Conservation (phyloP, 2,329 filamentous ascomycete genomes). For the Verticillium dahliae region DNA sequence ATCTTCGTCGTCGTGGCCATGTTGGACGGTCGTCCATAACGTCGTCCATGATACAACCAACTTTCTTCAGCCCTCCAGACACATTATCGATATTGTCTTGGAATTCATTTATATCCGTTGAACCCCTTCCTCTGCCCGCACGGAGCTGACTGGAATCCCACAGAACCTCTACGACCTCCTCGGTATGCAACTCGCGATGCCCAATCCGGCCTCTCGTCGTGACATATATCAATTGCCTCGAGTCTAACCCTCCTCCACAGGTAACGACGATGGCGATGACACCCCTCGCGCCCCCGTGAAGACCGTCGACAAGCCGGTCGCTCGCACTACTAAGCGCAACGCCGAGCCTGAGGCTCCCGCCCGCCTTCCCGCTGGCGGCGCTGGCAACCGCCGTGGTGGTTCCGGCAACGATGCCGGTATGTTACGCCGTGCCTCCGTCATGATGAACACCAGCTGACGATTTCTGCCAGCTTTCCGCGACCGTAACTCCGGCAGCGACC, state of each 20-base stretch:
- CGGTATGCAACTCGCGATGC: slow-evolving; percentile 56
- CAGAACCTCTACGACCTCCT: slow-evolving; percentile 98
- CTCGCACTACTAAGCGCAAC: slow-evolving; percentile 78
- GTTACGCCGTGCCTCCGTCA: slow-evolving; percentile 26
- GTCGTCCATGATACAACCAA: neutral
- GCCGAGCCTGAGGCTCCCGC: slow-evolving; percentile 65
- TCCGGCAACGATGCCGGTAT: slow-evolving; percentile 83
- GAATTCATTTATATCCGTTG: neutral
- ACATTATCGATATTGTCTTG: neutral
- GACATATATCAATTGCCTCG: neutral
- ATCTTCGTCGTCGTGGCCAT: neutral
- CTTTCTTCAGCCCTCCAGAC: neutral
- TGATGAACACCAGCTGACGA: slow-evolving; percentile 6
- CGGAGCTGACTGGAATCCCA: neutral
- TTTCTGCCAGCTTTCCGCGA: slow-evolving; percentile 72
- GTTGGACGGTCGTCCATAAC: neutral
- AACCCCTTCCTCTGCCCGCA: neutral
- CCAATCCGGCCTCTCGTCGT: slow-evolving; percentile 12
- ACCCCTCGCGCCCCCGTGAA: slow-evolving; percentile 73
- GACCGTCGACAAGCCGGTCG: slow-evolving; percentile 77
- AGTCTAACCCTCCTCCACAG: slow-evolving; percentile 27
- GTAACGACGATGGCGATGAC: slow-evolving; percentile 62
- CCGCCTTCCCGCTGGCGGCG: slow-evolving; percentile 31
- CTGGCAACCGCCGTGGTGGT: slow-evolving; percentile 42
- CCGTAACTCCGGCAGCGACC: slow-evolving; percentile 70